Evolutionary conservation across 2,329 filamentous ascomycete species (phyloP), one percentile per base, ranked within the genome.

Genomic region (Trematosphaeria pertusa): DNA sequence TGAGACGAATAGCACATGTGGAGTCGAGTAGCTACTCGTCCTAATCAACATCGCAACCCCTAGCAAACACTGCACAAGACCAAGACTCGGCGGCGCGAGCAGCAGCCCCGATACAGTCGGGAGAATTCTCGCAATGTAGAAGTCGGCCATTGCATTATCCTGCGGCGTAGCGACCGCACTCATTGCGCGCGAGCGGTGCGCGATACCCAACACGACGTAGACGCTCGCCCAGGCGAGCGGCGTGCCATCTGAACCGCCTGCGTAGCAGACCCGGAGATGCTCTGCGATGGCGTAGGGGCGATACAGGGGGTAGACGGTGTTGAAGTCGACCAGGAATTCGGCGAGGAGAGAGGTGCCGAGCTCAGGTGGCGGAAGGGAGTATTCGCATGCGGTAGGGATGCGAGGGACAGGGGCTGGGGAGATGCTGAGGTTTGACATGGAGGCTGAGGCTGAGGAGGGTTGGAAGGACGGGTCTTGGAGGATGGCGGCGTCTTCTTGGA

Each of bases 291-390:
- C 46, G 19, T 58, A 50, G 3, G 56, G 59, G 7, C 53, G 50
- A 34, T 57, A 67, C 3, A 67, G 48, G 12, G 61, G 55, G 15
- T 38, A 55, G 0, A 58, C 59, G 2, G 58, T 59, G 26, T 67
- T 67, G 37, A 62, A 56, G 39, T 67, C 59, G 2, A 59, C 56
- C 5, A 65, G 45, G 20, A 50, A 65, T 19, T 67, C 62, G 1
- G 48, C 46, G 3, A 64, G 56, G 15, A 67, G 34, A 11, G 57
- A 51, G 2, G 56, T 58, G 6, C 58, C 63, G 4, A 65, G 45
- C 15, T 62, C 55, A 2, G 59, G 62, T 4, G 50, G 37, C n/a
- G 63, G 59, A 1, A 65, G 52, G 31, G 55, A 61, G 10, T 43
- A 45, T 10, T 62, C 52, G 43, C 56, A 58, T 17, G 15, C 34